phyloP scores from a whole-genome alignment of 2,329 filamentous ascomycete genomes.

The Exophiala bonariae region DNA sequence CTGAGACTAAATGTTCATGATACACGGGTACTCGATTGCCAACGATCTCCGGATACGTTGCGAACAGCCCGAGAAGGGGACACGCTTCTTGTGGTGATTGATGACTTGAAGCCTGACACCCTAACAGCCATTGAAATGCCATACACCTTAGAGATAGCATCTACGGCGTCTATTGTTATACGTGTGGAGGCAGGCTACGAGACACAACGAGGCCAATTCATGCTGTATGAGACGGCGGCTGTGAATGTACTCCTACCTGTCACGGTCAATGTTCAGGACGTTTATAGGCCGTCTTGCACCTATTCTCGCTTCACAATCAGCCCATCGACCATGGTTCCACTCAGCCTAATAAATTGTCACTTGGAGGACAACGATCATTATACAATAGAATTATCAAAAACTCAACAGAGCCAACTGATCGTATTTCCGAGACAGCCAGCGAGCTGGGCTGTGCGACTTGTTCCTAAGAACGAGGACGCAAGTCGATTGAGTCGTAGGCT shows the following conservation, averaged over 20 bases:
- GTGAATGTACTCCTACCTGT: slow-evolving; percentile 76
- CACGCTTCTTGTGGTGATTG: slow-evolving; percentile 17
- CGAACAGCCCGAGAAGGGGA: slow-evolving; percentile 21
- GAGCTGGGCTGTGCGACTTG: slow-evolving; percentile 41
- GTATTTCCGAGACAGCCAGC: slow-evolving; percentile 82
- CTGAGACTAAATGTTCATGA: slow-evolving; percentile 64
- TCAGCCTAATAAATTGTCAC: slow-evolving; percentile 70
- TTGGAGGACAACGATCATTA: slow-evolving; percentile 69
- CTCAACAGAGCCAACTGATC: slow-evolving; percentile 47
- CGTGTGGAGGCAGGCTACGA: slow-evolving; percentile 75
- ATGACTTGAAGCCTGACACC: slow-evolving; percentile 25
- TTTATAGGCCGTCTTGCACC: slow-evolving; percentile 79
- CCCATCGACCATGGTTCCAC: slow-evolving; percentile 71
- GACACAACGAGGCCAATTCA: slow-evolving; percentile 65
- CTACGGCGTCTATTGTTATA: slow-evolving; percentile 61
- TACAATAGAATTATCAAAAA: slow-evolving; percentile 54
- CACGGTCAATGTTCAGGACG: slow-evolving; percentile 94
- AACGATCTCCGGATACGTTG: slow-evolving; percentile 38
- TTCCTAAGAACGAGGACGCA: slow-evolving; percentile 8
- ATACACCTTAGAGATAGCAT: slow-evolving; percentile 75
- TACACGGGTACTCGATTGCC: slow-evolving; percentile 49
- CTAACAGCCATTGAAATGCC: slow-evolving; percentile 61
- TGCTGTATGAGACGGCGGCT: slow-evolving; percentile 61
- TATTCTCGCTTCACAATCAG: slow-evolving; percentile 92
- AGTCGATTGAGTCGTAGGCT: slow-evolving; percentile 5